Percentiles rank a stretch among this genome's conserved stretches.
Conservation (phyloP, 257 asterid genomes). For the Linderniella brevidens region DNA sequence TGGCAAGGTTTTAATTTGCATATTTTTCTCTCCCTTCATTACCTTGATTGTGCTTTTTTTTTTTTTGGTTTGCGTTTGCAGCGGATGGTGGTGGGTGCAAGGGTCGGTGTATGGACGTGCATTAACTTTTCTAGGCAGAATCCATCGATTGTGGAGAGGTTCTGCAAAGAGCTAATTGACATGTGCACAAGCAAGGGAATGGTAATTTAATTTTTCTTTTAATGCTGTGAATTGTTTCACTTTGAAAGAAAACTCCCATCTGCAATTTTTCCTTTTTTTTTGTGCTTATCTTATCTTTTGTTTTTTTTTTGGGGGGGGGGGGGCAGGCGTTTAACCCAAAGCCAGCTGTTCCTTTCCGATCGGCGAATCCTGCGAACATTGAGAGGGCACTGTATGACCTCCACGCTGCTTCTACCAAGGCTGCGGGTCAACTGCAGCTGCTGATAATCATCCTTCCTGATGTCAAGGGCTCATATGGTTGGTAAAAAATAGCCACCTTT, state of each 20-base stretch:
- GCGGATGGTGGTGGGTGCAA: conserved; percentile 66
- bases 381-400: conserved; percentile 30
- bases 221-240: too few relatives aligned
- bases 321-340: conserved; percentile 21
- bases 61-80: too few relatives aligned
- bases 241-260: too few relatives aligned
- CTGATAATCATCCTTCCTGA: conserved; percentile 65
- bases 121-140: conserved; percentile 30
- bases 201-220: conserved; percentile 18
- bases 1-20: conserved; percentile 41
- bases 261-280: too few relatives aligned
- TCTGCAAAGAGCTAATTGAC: conserved; percentile 22
- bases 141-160: conserved; percentile 6
- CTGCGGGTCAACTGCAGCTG: conserved; percentile 29
- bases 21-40: too few relatives aligned
- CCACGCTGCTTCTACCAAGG: conserved; percentile 6
- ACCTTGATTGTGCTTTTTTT: neutral
- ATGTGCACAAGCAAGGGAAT: conserved; percentile 70
- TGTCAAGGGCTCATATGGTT: conserved; percentile 47
- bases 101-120: conserved; percentile 49
- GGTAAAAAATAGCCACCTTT: too few relatives aligned
- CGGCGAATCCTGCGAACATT: conserved; percentile 13
- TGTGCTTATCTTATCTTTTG: neutral
- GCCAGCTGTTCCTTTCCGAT: conserved; percentile 23
- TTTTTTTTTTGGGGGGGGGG: too few relatives aligned